phyloP scores from a whole-genome alignment of 2,329 filamentous ascomycete genomes.

The Penicillium sp. region DNA sequence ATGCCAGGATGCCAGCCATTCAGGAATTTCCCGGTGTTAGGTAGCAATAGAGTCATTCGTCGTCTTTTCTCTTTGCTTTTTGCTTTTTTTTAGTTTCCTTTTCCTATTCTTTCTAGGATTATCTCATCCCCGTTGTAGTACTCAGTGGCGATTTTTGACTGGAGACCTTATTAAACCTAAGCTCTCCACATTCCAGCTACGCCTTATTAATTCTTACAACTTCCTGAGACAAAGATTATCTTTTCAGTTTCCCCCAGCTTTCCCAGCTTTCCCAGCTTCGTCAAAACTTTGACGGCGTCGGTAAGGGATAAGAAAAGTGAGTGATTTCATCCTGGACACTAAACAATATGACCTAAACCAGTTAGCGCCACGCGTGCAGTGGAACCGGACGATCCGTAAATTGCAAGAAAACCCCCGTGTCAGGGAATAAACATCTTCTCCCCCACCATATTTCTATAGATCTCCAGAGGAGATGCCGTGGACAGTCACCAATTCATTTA shows the following conservation, averaged over 20 bases:
- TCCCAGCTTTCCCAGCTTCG: too few species aligned
- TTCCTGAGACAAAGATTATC: background rate
- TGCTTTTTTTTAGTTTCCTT: background rate
- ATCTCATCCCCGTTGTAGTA: background rate
- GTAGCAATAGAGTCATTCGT: background rate
- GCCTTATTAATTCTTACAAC: background rate
- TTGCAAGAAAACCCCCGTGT: constrained; percentile 16
- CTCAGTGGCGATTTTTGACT: background rate
- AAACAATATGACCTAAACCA: constrained; percentile 31
- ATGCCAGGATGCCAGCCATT: background rate
- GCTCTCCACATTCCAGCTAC: background rate
- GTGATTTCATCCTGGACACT: background rate
- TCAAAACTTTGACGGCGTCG: background rate
- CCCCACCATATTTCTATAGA: constrained; percentile 4
- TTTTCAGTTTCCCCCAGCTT: background rate
- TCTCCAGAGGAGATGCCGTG: constrained; percentile 46
- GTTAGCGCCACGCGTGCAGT: constrained; percentile 29
- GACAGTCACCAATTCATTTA: constrained; percentile 53
- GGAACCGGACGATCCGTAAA: constrained; percentile 24
- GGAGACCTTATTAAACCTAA: background rate
- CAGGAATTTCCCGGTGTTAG: background rate
- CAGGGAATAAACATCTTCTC: constrained; percentile 14
- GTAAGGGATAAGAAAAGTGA: constrained; percentile 15
- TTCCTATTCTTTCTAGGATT: background rate
- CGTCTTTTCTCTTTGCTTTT: background rate